These are phyloP conservation scores for Leishmania mexicana DNA, from an alignment of 208 protist genomes.

Conservation along the genomic window DNA sequence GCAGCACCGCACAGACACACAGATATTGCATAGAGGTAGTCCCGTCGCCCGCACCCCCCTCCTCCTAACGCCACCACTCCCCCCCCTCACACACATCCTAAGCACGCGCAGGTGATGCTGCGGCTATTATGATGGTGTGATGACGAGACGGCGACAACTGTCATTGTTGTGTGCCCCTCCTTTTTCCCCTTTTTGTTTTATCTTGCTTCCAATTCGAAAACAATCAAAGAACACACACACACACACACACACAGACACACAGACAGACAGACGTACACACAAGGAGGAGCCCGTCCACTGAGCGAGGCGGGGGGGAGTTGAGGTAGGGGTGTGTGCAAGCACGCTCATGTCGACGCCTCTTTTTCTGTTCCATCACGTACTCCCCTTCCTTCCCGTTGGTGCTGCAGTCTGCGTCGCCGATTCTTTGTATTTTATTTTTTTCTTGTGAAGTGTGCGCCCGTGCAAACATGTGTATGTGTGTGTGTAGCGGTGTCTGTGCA, in stretches of 20 bases:
- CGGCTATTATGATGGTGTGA: background rate
- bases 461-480: background rate
- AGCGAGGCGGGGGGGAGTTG: background rate
- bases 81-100: background rate
- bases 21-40: background rate
- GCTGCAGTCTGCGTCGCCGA: background rate
- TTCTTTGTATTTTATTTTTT: background rate
- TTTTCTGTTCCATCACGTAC: background rate
- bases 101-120: background rate
- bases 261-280: background rate
- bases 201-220: background rate
- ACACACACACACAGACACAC: background rate
- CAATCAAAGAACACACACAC: background rate
- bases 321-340: background rate
- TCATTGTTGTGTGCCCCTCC: background rate
- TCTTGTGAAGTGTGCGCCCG: background rate
- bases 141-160: background rate
- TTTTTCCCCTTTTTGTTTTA: background rate
- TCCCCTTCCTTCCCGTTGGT: background rate
- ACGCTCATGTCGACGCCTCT: background rate
- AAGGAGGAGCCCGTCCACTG: background rate
- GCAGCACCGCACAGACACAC: conserved; percentile 1
- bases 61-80: background rate
- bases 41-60: background rate
- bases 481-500: background rate